Evolutionary conservation across 2,329 filamentous ascomycete species (phyloP).

Genomic region (Cryphonectria naterciae): DNA sequence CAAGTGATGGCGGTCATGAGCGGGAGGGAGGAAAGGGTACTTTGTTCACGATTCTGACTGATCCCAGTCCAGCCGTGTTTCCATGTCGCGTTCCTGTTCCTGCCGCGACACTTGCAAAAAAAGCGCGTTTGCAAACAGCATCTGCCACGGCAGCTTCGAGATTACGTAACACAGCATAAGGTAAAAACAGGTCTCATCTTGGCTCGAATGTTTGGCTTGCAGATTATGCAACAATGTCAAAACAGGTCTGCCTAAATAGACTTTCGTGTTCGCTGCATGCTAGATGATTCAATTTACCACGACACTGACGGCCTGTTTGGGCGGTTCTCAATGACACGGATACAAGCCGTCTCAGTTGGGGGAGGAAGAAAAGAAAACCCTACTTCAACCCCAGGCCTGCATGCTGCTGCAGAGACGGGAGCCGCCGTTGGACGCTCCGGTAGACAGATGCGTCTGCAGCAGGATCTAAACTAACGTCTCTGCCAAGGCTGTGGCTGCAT

Average conservation of each 20-base stretch:
- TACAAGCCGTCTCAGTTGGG: not conserved
- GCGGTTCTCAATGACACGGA: not conserved
- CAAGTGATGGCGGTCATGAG: not conserved
- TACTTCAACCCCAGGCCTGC: not conserved
- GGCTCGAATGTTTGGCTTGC: not conserved
- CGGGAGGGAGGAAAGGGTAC: too few relatives aligned
- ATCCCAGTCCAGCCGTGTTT: not conserved
- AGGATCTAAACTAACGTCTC: conserved; percentile 1
- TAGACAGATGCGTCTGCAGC: conserved; percentile 10
- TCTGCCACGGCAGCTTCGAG: not conserved
- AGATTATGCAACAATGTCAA: not conserved
- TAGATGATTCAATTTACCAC: not conserved
- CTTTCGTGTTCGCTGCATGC: not conserved
- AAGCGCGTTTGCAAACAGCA: not conserved
- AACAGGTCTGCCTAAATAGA: not conserved
- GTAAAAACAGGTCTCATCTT: not conserved
- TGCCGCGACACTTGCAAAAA: not conserved
- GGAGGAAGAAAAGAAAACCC: not conserved
- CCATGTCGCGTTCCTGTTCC: not conserved
- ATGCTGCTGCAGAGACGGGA: not conserved
- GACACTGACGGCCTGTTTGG: not conserved
- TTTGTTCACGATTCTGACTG: not conserved
- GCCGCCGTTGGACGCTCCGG: not conserved
- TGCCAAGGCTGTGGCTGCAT: conserved; percentile 27
- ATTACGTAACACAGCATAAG: not conserved